These are phyloP conservation scores for Xylaria sp. DNA, from an alignment of 2,329 filamentous ascomycete species.

Conservation along the genomic window DNA sequence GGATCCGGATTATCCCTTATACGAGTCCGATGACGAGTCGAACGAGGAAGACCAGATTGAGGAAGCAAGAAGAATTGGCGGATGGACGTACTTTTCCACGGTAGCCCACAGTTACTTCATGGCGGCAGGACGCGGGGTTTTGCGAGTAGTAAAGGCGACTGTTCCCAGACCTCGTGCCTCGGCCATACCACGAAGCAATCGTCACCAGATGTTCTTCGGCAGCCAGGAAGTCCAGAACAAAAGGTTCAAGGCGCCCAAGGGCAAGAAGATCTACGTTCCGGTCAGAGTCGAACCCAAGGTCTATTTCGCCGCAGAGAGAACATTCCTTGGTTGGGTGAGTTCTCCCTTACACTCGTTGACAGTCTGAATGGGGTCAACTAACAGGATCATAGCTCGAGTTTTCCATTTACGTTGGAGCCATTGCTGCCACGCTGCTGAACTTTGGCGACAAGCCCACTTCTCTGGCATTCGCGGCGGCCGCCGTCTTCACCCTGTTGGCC, in stretches of 20 bases:
- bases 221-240: conserved; percentile 50
- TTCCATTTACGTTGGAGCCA: conserved; percentile 86
- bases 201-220: conserved; percentile 50
- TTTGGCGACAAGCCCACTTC: conserved; percentile 58
- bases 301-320: conserved; percentile 92
- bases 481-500: conserved; percentile 77
- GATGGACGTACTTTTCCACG: conserved; percentile 66
- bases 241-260: conserved; percentile 67
- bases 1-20: conserved; percentile 74
- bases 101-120: conserved; percentile 46
- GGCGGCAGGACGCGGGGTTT: conserved; percentile 38
- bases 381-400: conserved; percentile 67
- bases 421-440: conserved; percentile 78
- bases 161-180: conserved; percentile 52
- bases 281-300: conserved; percentile 97
- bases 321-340: conserved; percentile 86
- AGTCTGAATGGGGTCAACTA: neutral
- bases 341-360: neutral
- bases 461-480: conserved; percentile 63
- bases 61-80: conserved; percentile 70
- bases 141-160: conserved; percentile 44
- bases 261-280: conserved; percentile 92
- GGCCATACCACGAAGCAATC: conserved; percentile 53
- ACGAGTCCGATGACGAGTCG: conserved; percentile 85
- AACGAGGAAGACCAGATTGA: conserved; percentile 70